Base-by-base conservation (phyloP, 2,329 filamentous ascomycete genomes). In the Cryphonectria radicalis region DNA sequence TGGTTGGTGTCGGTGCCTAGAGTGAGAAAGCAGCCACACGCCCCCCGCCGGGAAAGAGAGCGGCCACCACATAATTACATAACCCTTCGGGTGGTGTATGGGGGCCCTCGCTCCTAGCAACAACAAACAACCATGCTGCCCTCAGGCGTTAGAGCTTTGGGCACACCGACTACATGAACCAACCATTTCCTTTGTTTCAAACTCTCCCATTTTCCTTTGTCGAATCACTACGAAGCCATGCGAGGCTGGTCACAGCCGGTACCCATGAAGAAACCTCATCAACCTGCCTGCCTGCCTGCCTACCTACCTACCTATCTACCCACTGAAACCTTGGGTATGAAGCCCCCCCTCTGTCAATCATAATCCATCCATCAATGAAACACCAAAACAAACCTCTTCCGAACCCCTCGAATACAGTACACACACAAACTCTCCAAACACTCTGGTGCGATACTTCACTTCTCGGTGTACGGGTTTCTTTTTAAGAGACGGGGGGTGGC, bases 1-100 rank as follows among this genome's bases (percentile, higher is more conserved):
- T 77, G 60, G 77, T 78, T 57, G 78, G 75, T 46, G 77, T 78
- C 53, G 78, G 75, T 72, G 80, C 78, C 73, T 83, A 77, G 73
- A 60, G 25, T 3, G 57, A 25, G 35, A 63, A 37, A 63, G 35
- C 42, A 28, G 63, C 7, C 8, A 28, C 42, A 63, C 13, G n/a
- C 28, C 11, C 11, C 59, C 32, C 32, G 4, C 57, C 32, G 19
- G 53, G 55, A 6, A 11, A 28, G 13, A 19, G 55, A 28, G 43
- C 19, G 46, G 46, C 19, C 22, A 50, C 46, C 19, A 50, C 46
- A 50, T n/a, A 11, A 50, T 2, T 2, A 59, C 25, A 35, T 19
- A 59, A 5, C 14, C 28, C 4, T 59, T 17, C 5, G 14, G 37
- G 37, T 40, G 37, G 55, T 19, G 25, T 35, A 59, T 59, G 55